Conservation (phyloP, 202 grass and related monocot genomes). For the Carex arenaria region DNA sequence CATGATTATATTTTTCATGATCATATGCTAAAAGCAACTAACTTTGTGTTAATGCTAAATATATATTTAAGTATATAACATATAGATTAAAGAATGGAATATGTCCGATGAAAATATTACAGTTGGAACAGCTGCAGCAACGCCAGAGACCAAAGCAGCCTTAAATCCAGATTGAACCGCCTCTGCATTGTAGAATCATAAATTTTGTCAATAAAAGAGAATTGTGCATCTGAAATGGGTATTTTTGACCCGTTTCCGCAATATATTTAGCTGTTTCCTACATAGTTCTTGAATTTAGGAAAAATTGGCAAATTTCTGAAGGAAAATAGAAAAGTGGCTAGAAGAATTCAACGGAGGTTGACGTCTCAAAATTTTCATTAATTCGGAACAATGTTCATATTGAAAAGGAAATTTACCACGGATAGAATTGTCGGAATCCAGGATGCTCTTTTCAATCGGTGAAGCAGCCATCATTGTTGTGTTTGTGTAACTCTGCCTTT, state of each 20-base stretch:
- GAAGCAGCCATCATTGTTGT: not conserved
- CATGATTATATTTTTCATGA: no score
- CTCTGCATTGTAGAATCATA: not conserved
- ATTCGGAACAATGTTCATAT: not conserved
- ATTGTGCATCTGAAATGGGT: not conserved
- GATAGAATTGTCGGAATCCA: not conserved
- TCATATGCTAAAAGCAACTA: no score
- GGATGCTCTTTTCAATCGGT: not conserved
- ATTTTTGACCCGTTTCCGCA: no score
- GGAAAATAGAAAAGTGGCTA: no score
- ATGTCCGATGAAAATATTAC: not conserved
- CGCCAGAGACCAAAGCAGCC: not conserved
- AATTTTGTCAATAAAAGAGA: not conserved
- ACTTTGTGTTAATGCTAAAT: no score
- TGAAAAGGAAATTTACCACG: not conserved
- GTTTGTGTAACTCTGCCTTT: not conserved
- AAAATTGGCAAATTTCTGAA: no score
- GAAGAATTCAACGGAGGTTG: no score
- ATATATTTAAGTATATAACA: no score
- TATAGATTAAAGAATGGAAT: no score
- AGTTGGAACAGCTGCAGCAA: not conserved
- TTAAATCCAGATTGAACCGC: not conserved
- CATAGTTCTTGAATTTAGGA: no score
- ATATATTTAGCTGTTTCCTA: no score
- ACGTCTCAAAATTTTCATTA: no score